Evolutionary conservation across 768 basidiomycete species (phyloP), one percentile per base, ranked within the genome.

Genomic region (Lactarius psammicola): DNA sequence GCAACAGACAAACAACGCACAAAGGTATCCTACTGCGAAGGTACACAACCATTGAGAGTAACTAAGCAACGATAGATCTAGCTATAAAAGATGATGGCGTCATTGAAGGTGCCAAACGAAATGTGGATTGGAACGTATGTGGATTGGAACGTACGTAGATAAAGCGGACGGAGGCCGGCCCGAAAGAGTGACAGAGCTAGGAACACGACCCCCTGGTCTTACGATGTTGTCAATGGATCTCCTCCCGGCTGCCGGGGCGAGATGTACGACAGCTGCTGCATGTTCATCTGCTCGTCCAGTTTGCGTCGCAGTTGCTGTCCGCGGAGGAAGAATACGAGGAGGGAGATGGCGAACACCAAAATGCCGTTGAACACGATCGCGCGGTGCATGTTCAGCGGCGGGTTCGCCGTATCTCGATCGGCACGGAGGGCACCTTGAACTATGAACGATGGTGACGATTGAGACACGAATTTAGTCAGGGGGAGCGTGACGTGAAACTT

Each of bases 341-440:
- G 61, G 38, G 79, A 77, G 13, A 79, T 72, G 2, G 67, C 75
- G 64, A 83, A 68, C 3, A 85, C 78, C 51, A 86, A 69, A 0
- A 77, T 74, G 3, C 85, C 90, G 31, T 88, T 84, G 72, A 94
- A 84, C 31, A 94, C 85, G 51, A 90, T 76, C 3, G 85, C 84
- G 13, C 79, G 77, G 38, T 75, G 83, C 89, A 94, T 90, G 75
- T 90, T 90, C 34, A 84, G 76, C 1, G 92, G 91, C 1, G 91
- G 92, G 55, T 80, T 74, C 18, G 87, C 90, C 42, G 80, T 74
- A 13, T 79, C 26, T 10, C 8, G 70, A 3, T 84, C 78, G 13
- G 83, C 88, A 54, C 90, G 87, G 18, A 94, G 80, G 3, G 90
- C 88, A 56, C 84, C 82, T 74, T 87, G 80, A 15, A 15, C 61